phyloP scores from a whole-genome alignment of 495 filamentous ascomycete genomes.

The Parmelia sp. region DNA sequence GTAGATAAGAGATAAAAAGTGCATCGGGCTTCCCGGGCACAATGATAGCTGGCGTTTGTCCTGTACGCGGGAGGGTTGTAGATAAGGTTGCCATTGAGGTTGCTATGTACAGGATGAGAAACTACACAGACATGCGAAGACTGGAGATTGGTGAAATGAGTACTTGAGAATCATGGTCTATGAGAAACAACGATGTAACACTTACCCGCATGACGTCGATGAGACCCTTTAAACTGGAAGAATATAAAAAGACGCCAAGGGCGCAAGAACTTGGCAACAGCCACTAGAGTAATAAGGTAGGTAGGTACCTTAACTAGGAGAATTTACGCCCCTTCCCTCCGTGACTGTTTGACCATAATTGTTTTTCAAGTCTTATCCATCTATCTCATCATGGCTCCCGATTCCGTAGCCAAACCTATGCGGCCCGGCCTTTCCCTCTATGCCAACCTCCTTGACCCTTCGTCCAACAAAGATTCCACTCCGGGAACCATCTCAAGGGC shows the following conservation, averaged over 20 bases:
- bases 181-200: neutral
- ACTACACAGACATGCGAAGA: neutral
- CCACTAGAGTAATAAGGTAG: neutral
- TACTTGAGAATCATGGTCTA: neutral
- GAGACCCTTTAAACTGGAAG: neutral
- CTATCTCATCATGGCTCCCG: conserved; percentile 10
- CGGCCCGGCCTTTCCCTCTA: conserved; percentile 52
- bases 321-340: too few relatives aligned
- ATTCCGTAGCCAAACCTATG: conserved; percentile 2
- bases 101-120: conserved; percentile 1
- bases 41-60: conserved; percentile 53
- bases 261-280: neutral
- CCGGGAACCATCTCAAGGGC: conserved; percentile 65
- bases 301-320: too few relatives aligned
- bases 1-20: conserved; percentile 55
- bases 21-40: conserved; percentile 54
- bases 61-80: conserved; percentile 39
- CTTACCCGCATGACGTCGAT: neutral
- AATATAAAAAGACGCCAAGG: too few relatives aligned
- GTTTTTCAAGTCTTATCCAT: neutral
- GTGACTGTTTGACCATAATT: too few relatives aligned
- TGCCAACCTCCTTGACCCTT: conserved; percentile 55
- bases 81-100: conserved; percentile 42
- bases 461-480: conserved; percentile 39
- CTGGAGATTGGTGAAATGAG: too few relatives aligned